These are phyloP conservation scores for Yarrowia porcina DNA, from an alignment of 805 yeast genomes.

Conservation along the genomic window DNA sequence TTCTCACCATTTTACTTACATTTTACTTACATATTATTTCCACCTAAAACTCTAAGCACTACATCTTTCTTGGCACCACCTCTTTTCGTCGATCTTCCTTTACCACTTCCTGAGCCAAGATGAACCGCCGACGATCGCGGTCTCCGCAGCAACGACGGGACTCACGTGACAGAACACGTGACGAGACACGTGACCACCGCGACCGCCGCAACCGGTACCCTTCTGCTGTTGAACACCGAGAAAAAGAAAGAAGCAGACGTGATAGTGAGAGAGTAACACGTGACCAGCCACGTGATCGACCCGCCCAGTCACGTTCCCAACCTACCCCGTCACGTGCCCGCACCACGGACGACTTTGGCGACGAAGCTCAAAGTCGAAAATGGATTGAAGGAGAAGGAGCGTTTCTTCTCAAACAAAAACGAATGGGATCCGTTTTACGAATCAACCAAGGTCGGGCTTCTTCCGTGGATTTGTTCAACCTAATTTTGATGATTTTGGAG, in stretches of 20 bases:
- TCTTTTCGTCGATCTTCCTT: too few relatives aligned
- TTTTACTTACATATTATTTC: too few relatives aligned
- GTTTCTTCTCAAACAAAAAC: conserved; percentile 35
- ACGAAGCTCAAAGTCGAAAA: conserved; percentile 14
- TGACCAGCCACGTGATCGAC: background rate
- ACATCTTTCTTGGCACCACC: too few relatives aligned
- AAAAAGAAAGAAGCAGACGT: background rate
- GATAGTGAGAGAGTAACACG: background rate
- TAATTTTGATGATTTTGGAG: conserved; percentile 27
- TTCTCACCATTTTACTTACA: too few relatives aligned
- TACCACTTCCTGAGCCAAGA: too few relatives aligned
- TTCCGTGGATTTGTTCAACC: conserved; percentile 33
- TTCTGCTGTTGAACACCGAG: background rate
- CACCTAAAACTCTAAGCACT: too few relatives aligned
- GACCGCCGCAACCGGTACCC: background rate
- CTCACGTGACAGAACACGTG: background rate
- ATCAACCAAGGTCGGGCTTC: conserved; percentile 33
- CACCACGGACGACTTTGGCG: conserved; percentile 1
- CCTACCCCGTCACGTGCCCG: too few relatives aligned
- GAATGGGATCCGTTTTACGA: conserved; percentile 36
- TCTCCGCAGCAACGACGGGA: too few relatives aligned
- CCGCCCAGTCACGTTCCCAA: too few relatives aligned
- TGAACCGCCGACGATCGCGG: too few relatives aligned
- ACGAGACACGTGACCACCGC: background rate
- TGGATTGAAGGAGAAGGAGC: conserved; percentile 37